phyloP scores from a whole-genome alignment of 805 yeast species.

The Blastobotrys parvus region DNA sequence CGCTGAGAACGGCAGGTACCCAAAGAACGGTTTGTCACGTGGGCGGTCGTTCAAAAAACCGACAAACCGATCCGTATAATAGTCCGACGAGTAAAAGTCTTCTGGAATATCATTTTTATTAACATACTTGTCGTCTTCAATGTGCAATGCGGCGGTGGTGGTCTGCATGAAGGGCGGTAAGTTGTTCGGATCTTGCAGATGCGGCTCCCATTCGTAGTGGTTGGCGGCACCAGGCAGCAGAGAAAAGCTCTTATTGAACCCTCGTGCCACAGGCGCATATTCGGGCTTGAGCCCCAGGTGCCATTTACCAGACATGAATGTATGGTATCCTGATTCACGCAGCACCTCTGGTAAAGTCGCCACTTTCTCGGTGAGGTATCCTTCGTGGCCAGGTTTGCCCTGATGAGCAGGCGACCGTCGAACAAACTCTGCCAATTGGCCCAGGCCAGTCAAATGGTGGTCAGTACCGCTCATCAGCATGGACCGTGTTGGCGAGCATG shows the following conservation, averaged over 20 bases:
- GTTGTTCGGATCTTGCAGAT: constrained; percentile 2
- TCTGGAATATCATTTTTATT: constrained; percentile 32
- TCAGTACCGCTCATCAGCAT: constrained; percentile 55
- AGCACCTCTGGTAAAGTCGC: constrained; percentile 47
- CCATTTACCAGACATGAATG: constrained; percentile 53
- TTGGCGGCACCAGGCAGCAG: constrained; percentile 52
- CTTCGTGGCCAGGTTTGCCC: constrained; percentile 49
- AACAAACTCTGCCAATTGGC: constrained; percentile 47
- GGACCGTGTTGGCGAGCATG: constrained; percentile 58
- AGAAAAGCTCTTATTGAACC: constrained; percentile 43
- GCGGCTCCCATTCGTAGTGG: constrained; percentile 40
- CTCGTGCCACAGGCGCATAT: constrained; percentile 42
- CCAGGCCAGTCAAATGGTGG: constrained; percentile 52
- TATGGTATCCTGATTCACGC: constrained; percentile 41
- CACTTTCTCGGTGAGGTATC: constrained; percentile 42
- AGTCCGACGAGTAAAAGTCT: constrained; percentile 39
- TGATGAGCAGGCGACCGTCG: constrained; percentile 32
- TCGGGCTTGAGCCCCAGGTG: constrained; percentile 44
- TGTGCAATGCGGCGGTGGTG: constrained; percentile 26
- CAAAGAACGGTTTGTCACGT: constrained; percentile 39
- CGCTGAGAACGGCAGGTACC: constrained; percentile 49
- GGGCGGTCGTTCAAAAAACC: constrained; percentile 25
- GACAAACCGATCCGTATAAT: constrained; percentile 37
- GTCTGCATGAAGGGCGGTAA: constrained; percentile 14
- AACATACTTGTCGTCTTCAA: constrained; percentile 32